Base-by-base conservation (phyloP, 495 filamentous ascomycete genomes). In the Cercophora sp. region DNA sequence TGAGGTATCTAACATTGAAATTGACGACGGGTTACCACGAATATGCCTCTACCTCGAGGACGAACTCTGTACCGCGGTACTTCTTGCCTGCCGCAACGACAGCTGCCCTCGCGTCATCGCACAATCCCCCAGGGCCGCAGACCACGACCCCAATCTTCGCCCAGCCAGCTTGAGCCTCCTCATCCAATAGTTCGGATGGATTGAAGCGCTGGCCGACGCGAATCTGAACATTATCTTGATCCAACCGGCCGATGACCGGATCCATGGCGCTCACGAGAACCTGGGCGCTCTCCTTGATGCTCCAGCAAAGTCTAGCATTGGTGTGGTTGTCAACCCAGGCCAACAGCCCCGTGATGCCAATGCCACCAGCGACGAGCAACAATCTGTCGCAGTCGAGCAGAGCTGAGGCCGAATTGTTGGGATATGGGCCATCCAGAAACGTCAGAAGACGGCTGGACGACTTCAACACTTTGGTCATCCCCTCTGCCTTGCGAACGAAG, bases 301-400 rank as follows among this genome's bases (percentile, higher is more conserved):
- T 65, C 69, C 68, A 75, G 24, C 10, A 47, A 9, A 77, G 53
- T 54, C 70, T 76, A 16, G 64, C 59, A 39, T 73, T 74, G 10
- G 13, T 35, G 27, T 74, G 70, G 48, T 48, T 40, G 29, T 13
- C 3, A 9, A 62, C 22, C 29, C 48, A 69, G 5, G 67, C 52
- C 6, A 73, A 40, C 4, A 71, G 3, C 27, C 65, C 61, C 0
- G 72, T 75, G 52, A 77, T 69, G 10, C 73, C 73, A 35, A 77
- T 72, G 20, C 72, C 73, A 22, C 72, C 73, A 2, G 48, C 65
- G 36, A 77, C 68, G 19, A 75, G 61, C 23, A 75, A 16, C 22
- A 77, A 40, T 22, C 54, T 68, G 52, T 68, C 63, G 39, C 58
- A 60, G n/a, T 49, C 46, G 6, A 55, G 56, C 19, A 64, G 26